Base-by-base conservation (phyloP, 2,329 filamentous ascomycete species). In the Fusarium incarnatum region DNA sequence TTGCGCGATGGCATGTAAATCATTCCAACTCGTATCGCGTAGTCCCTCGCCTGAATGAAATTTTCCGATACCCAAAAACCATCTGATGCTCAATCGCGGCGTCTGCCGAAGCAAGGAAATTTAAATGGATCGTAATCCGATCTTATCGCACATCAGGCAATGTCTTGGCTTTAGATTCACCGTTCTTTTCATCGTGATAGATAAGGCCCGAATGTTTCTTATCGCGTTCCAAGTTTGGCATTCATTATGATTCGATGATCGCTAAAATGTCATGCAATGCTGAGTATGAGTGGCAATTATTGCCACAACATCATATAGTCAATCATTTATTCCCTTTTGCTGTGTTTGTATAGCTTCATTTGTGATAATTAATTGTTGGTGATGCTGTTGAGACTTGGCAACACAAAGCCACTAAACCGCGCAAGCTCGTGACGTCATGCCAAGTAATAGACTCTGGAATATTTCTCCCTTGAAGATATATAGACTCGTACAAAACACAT, bases 401-500 rank as follows among this genome's bases (percentile, higher is more conserved):
- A 30, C 28, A 30, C 28, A 30, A 28, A 66, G 63, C 63, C 63
- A 66, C 62, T 9, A n/a, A 42, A 56, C 55, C 62, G 10, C 62
- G 62, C 61, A 66, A 66, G 56, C 62, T 27, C 18, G 13, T 66
- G 63, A 66, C 63, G 63, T 67, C 56, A 66, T 66, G 62, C 63
- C 63, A 66, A 67, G 63, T 67, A n/a, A 6, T 49, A 27, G 28
- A 55, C 11, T 41, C 18, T 3, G 41, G 18, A 37, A 55, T 32
- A 55, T 46, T 22, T 53, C 20, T 49, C 55, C 48, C 48, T 66
- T 50, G 3, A 23, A 9, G 20, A 46, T 22, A 46, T 30, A 9
- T 41, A 42, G 9, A 54, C 22, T 30, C 13, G 22, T 25, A 7
- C 20, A 18, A 40, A 10, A 32, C 13, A 28, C 28, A 30, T 30